These are phyloP conservation scores for Penicillium flavigenum DNA, from an alignment of 495 filamentous ascomycete genomes.

Conservation along the genomic window DNA sequence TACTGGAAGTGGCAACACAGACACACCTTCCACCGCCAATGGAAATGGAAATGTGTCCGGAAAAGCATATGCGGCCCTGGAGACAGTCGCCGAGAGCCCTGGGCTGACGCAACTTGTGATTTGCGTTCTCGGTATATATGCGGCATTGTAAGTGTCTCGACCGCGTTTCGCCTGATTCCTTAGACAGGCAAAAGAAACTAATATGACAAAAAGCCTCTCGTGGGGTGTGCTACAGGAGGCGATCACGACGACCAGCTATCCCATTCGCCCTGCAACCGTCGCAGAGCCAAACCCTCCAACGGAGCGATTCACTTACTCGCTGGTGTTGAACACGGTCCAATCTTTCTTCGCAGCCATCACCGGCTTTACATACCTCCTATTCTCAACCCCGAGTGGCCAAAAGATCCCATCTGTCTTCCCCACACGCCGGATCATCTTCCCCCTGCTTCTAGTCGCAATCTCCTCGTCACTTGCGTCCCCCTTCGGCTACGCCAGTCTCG, in stretches of 20 bases:
- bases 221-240: constrained; percentile 98
- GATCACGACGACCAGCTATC: constrained; percentile 90
- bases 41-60: constrained; percentile 41
- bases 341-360: constrained; percentile 81
- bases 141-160: constrained; percentile 74
- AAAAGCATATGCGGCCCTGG: constrained; percentile 27
- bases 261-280: constrained; percentile 37
- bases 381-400: constrained; percentile 58
- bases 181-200: constrained; percentile 9
- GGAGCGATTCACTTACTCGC: constrained; percentile 81
- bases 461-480: constrained; percentile 86
- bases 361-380: constrained; percentile 76
- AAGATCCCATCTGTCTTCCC: constrained; percentile 71
- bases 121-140: constrained; percentile 91
- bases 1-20: constrained; percentile 29
- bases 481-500: constrained; percentile 90
- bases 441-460: constrained; percentile 82
- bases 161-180: background rate
- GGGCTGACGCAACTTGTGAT: constrained; percentile 72
- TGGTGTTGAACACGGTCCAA: constrained; percentile 95
- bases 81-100: constrained; percentile 40
- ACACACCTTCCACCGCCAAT: constrained; percentile 31
- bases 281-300: constrained; percentile 52
- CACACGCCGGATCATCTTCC: constrained; percentile 63
- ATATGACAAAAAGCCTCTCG: constrained; percentile 62